These are phyloP conservation scores for Auricularia sp. DNA, from an alignment of 768 basidiomycete genomes.

Conservation along the genomic window DNA sequence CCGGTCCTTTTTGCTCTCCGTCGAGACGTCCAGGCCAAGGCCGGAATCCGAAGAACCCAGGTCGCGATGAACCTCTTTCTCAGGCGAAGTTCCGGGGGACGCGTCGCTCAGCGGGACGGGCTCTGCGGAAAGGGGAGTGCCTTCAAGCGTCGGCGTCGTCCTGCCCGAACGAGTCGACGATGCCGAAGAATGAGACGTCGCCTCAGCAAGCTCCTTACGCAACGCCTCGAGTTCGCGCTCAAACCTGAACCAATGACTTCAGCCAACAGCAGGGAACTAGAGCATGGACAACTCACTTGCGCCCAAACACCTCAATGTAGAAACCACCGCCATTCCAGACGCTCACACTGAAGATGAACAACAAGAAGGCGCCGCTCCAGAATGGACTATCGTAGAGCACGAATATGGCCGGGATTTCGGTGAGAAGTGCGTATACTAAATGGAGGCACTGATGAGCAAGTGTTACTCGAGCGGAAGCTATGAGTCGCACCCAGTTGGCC, in stretches of 20 bases:
- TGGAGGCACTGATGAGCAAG: constrained; percentile 2
- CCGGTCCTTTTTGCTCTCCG: neutral
- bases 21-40: neutral
- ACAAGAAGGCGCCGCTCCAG: constrained; percentile 70
- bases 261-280: constrained; percentile 2
- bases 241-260: constrained; percentile 46
- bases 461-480: neutral
- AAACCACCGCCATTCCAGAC: constrained; percentile 96
- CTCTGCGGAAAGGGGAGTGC: neutral
- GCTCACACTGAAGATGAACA: constrained; percentile 73
- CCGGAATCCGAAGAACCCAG: neutral
- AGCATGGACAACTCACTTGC: constrained; percentile 57
- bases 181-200: constrained; percentile 18
- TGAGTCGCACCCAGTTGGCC: constrained; percentile 63
- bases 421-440: constrained; percentile 73
- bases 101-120: neutral
- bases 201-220: constrained; percentile 81
- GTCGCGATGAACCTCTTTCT: neutral
- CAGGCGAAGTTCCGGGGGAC: neutral
- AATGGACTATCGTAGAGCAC: constrained; percentile 70
- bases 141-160: constrained; percentile 36
- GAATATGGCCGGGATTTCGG: constrained; percentile 78
- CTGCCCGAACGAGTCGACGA: constrained; percentile 35
- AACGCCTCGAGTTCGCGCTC: constrained; percentile 86
- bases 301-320: constrained; percentile 94